Evolutionary conservation across 495 filamentous ascomycete genomes (phyloP).

Genomic region (Thermochaetoides thermophila): DNA sequence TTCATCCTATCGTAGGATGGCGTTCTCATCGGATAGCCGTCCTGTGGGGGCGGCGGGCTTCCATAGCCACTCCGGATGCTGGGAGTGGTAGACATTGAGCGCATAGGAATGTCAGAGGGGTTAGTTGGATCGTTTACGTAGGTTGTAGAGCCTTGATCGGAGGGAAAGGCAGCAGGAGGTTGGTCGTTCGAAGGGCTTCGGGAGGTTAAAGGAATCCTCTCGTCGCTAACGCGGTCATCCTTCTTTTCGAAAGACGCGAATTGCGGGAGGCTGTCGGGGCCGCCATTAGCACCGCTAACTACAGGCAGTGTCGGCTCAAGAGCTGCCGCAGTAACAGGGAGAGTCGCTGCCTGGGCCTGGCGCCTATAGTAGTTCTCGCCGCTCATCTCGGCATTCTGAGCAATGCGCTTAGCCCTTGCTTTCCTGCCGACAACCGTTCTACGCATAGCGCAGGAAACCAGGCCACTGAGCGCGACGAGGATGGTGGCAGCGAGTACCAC

Average conservation of each 20-base stretch:
- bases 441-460: slow-evolving; percentile 94
- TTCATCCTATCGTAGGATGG: slow-evolving; percentile 49
- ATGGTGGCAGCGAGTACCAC: slow-evolving; percentile 86
- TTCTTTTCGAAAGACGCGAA: slow-evolving; percentile 71
- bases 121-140: slow-evolving; percentile 20
- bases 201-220: slow-evolving; percentile 68
- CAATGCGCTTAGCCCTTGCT: slow-evolving; percentile 79
- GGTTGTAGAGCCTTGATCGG: slow-evolving; percentile 19
- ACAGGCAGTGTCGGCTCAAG: slow-evolving; percentile 40
- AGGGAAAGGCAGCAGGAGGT: slow-evolving; percentile 23
- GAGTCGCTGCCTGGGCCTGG: slow-evolving; percentile 44
- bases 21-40: slow-evolving; percentile 37
- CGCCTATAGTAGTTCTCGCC: slow-evolving; percentile 80
- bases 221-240: slow-evolving; percentile 50
- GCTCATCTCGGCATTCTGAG: slow-evolving; percentile 89
- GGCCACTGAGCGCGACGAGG: slow-evolving; percentile 63
- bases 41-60: slow-evolving; percentile 40
- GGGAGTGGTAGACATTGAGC: slow-evolving; percentile 23
- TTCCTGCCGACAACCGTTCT: slow-evolving; percentile 84
- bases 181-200: slow-evolving; percentile 40
- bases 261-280: slow-evolving; percentile 46
- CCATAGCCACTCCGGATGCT: slow-evolving; percentile 50
- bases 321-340: slow-evolving; percentile 22
- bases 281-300: slow-evolving; percentile 33
- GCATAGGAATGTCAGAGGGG: slow-evolving; percentile 12